Evolutionary conservation across 1,284 basidiomycete species (phyloP), one percentile per base, ranked within the genome.

Genomic region (Moesziomyces antarcticus): DNA sequence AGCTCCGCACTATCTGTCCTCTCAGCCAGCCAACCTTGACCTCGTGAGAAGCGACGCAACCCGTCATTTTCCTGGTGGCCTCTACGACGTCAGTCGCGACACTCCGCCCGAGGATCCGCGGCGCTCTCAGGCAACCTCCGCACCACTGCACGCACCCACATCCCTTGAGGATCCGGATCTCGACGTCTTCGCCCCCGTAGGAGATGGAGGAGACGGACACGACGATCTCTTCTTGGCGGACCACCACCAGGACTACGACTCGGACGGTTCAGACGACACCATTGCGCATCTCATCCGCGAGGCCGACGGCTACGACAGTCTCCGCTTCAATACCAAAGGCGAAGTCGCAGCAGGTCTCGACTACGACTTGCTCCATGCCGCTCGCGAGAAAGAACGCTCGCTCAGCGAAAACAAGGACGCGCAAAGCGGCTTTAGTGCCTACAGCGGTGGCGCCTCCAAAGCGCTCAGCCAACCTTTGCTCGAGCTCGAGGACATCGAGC

Each of bases 401-500:
- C 8, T 57, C 4, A 52, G 56, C 53, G 58, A 63, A 16, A 50
- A 44, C 42, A 55, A 56, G 22, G 66, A 69, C 33, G 56, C 56
- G 14, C 44, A 60, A 16, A 67, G 63, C 41, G 45, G 33, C 20
- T 25, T 53, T 27, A 74, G 69, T 22, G 42, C 72, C 18, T 66
- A 62, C 55, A 79, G 77, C 25, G 78, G 78, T 11, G 77, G 77
- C 5, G 78, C 78, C 10, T 55, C 68, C 47, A 64, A 65, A 14
- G 59, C 67, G 16, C 66, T 82, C 27, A 74, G 65, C 37, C 73
- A 75, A 50, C 77, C 81, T 3, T 68, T 83, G 45, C 50, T 81
- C 10, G 80, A 82, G 49, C 79, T 83, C 27, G 82, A 83, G 44
- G 77, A 83, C 30, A 68, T 83, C 22, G 82, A 83, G 47, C 71